Conservation (phyloP, 2,329 filamentous ascomycete species). For the Neurospora crassa region DNA sequence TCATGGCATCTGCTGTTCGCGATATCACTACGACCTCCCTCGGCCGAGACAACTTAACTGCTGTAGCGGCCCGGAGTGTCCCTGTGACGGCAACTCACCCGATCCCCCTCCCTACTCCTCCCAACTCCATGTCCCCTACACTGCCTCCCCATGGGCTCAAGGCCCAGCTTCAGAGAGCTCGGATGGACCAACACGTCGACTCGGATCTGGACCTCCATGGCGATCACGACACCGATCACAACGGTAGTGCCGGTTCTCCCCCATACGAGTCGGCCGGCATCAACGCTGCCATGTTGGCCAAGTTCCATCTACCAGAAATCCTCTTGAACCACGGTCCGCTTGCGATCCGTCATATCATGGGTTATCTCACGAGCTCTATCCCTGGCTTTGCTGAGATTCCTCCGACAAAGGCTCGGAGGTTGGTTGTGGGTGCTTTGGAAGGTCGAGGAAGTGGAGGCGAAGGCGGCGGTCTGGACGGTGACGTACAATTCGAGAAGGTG, state of each 20-base stretch:
- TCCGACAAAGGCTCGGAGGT: conserved; percentile 77
- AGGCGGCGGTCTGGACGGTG: conserved; percentile 53
- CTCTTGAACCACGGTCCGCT: conserved; percentile 81
- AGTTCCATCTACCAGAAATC: conserved; percentile 83
- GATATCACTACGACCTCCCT: conserved; percentile 53
- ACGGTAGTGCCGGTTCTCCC: conserved; percentile 32
- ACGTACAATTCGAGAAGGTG: conserved; percentile 86
- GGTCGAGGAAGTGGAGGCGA: conserved; percentile 54
- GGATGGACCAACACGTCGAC: conserved; percentile 55
- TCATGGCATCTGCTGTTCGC: conserved; percentile 57
- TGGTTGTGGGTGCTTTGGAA: conserved; percentile 89
- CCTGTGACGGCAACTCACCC: conserved; percentile 50
- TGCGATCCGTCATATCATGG: conserved; percentile 92
- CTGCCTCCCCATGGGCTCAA: conserved; percentile 74
- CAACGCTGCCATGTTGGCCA: conserved; percentile 75
- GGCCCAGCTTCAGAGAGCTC: conserved; percentile 51
- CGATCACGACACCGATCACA: conserved; percentile 14
- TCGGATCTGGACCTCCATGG: conserved; percentile 84
- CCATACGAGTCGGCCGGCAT: conserved; percentile 69
- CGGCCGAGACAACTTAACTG: conserved; percentile 62
- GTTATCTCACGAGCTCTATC: conserved; percentile 84
- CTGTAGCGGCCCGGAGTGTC: conserved; percentile 58
- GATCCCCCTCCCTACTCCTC: conserved; percentile 81
- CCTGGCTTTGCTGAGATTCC: conserved; percentile 87
- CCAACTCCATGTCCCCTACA: conserved; percentile 87